Percentiles rank a stretch among this genome's conserved stretches.
These are phyloP conservation scores for Entomortierella lignicola DNA, from an alignment of 192 early-diverging fungal genomes.

Conservation along the genomic window DNA sequence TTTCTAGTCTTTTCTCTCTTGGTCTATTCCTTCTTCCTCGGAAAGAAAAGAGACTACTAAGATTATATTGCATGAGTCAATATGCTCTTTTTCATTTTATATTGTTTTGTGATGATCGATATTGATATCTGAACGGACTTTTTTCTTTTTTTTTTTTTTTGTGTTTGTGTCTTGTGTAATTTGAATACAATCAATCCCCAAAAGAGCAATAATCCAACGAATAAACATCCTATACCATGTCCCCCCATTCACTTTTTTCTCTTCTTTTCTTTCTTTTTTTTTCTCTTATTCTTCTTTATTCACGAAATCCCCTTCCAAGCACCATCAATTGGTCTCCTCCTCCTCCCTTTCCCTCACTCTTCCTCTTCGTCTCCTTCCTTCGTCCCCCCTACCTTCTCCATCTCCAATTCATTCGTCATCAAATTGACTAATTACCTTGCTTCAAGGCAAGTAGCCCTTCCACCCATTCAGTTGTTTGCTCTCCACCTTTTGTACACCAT, in stretches of 20 bases:
- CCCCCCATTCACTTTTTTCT: not conserved
- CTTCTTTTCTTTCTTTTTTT: not conserved
- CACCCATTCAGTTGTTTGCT: not conserved
- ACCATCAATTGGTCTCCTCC: not conserved
- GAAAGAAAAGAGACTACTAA: too few species aligned
- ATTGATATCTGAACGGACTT: too few species aligned
- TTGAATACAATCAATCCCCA: too few species aligned
- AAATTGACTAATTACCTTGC: not conserved
- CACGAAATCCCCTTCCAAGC: slow-evolving; percentile 36
- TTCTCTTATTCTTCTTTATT: slow-evolving; percentile 7
- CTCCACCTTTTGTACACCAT: not conserved
- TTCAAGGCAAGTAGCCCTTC: not conserved
- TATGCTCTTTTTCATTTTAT: too few species aligned
- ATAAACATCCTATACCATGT: too few species aligned
- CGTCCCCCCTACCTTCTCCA: not conserved
- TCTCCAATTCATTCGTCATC: not conserved
- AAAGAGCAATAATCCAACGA: too few species aligned
- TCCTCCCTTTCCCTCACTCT: not conserved
- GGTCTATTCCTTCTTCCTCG: too few species aligned
- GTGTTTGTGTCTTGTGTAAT: too few species aligned
- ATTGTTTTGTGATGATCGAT: too few species aligned
- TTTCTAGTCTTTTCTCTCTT: too few species aligned
- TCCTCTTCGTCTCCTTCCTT: not conserved
- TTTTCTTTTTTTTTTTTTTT: too few species aligned
- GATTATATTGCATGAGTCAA: too few species aligned